Base-by-base conservation (phyloP, 2,329 filamentous ascomycete genomes). In the Claviceps arundinis region DNA sequence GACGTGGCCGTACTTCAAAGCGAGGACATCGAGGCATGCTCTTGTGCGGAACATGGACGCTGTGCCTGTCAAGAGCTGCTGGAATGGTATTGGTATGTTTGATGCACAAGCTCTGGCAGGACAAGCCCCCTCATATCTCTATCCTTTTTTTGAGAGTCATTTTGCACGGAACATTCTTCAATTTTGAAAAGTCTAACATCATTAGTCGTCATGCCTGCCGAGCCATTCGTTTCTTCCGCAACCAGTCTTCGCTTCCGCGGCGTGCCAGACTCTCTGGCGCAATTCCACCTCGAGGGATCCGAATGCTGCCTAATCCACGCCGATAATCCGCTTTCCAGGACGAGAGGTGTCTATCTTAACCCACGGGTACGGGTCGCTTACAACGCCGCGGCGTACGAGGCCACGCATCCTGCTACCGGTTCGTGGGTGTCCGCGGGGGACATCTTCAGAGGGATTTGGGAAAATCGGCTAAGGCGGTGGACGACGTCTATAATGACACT, bases 301-400 rank as follows among this genome's bases (percentile, higher is more conserved):
- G 86, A 90, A 66, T 89, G 85, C 69, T 90, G 87, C 65, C 76
- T 90, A 50, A 81, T 88, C 51, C 85, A 88, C 61, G 78, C 80
- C 2, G 85, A 88, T 60, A 88, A 87, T 58, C 78, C 77, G 1
- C 66, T 81, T 4, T 74, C 73, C 5, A 61, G 61, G 52, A 64
- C 65, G 5, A 57, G 66, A 51, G 81, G 84, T 48, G 78, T 87
- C 5, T 88, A 73, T 63, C 61, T 88, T 41, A 89, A 89, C 62
- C 82, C 84, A 1, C 74, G 75, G 13, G 84, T 88, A 11, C 73
- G 82, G 8, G 84, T 88, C 5, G 82, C 75, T 2, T 88, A 87
- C 61, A 79, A 72, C 56, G 62, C 65, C 2, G 54, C 64, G 0
- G 78, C 78, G 1, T 84, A 82, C 60, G 63, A 69, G 11, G 64